phyloP scores from a whole-genome alignment of 768 basidiomycete genomes.

The Suillus variegatus region DNA sequence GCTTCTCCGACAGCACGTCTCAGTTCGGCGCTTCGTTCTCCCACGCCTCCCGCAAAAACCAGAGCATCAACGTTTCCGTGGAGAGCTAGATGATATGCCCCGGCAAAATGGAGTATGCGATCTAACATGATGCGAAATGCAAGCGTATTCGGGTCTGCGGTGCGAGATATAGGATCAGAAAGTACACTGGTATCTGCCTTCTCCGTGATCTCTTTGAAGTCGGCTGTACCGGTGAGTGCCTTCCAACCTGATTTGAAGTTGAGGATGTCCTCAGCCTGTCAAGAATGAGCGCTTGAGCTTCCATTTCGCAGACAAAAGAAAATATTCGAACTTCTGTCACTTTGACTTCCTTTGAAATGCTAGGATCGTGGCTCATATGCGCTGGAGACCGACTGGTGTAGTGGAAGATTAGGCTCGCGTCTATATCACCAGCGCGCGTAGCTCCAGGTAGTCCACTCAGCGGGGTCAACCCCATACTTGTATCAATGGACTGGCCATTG shows the following conservation, averaged over 20 bases:
- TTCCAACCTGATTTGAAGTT: slow-evolving; percentile 81
- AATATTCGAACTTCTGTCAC: slow-evolving; percentile 48
- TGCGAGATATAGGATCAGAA: slow-evolving; percentile 18
- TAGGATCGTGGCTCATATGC: slow-evolving; percentile 56
- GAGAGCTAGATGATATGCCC: slow-evolving; percentile 75
- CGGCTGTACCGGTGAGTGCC: slow-evolving; percentile 75
- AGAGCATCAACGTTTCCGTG: slow-evolving; percentile 69
- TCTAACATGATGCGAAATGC: slow-evolving; percentile 84
- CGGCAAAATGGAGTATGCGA: slow-evolving; percentile 70
- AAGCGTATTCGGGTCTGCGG: slow-evolving; percentile 45
- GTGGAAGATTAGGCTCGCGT: slow-evolving; percentile 89
- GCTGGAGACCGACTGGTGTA: slow-evolving; percentile 55
- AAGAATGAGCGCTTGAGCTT: slow-evolving; percentile 5
- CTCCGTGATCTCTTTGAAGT: slow-evolving; percentile 71
- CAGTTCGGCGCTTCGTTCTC: slow-evolving; percentile 69
- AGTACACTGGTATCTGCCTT: slow-evolving; percentile 34
- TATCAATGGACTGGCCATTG: slow-evolving; percentile 75
- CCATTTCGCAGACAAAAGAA: background rate
- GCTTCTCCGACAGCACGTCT: slow-evolving; percentile 56
- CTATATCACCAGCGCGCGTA: slow-evolving; percentile 80
- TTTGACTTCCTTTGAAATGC: slow-evolving; percentile 45
- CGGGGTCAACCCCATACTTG: slow-evolving; percentile 91
- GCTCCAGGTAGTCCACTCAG: slow-evolving; percentile 88
- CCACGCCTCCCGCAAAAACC: slow-evolving; percentile 88
- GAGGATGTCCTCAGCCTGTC: slow-evolving; percentile 68